phyloP scores from a whole-genome alignment of 306 rosid genomes.

The Mucuna pruriens region DNA sequence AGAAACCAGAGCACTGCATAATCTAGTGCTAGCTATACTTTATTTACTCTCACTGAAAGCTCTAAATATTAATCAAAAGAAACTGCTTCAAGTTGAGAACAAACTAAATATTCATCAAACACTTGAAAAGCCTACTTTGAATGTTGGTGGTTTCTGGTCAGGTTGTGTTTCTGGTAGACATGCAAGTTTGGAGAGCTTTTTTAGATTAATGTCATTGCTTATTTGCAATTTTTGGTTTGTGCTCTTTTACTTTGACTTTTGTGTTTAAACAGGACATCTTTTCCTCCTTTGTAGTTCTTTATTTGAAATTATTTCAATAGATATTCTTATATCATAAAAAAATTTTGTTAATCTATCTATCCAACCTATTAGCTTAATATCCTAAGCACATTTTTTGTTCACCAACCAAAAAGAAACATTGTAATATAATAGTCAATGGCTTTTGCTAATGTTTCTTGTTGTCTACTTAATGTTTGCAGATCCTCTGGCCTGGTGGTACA shows the following conservation, averaged over 20 bases:
- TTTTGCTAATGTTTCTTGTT: conserved; percentile 36
- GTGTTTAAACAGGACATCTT: background rate
- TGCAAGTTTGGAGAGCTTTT: background rate
- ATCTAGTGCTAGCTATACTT: background rate
- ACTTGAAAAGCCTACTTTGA: background rate
- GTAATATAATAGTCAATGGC: background rate
- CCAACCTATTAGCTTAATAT: background rate
- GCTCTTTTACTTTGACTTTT: background rate
- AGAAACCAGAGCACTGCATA: background rate
- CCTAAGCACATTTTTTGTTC: background rate
- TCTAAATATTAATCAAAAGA: background rate
- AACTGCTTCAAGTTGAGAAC: background rate
- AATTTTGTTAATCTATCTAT: background rate
- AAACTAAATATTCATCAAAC: background rate
- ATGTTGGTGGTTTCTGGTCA: background rate
- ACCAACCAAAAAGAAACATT: background rate
- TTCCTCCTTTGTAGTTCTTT: background rate
- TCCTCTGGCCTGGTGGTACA: conserved; percentile 92
- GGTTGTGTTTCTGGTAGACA: background rate
- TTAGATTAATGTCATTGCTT: background rate
- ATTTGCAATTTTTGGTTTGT: background rate
- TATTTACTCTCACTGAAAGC: background rate
- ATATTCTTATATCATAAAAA: background rate
- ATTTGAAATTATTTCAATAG: background rate
- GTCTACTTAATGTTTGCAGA: conserved; percentile 54